phyloP scores from a whole-genome alignment of 2,329 filamentous ascomycete genomes.

The Zymoseptoria tritici region DNA sequence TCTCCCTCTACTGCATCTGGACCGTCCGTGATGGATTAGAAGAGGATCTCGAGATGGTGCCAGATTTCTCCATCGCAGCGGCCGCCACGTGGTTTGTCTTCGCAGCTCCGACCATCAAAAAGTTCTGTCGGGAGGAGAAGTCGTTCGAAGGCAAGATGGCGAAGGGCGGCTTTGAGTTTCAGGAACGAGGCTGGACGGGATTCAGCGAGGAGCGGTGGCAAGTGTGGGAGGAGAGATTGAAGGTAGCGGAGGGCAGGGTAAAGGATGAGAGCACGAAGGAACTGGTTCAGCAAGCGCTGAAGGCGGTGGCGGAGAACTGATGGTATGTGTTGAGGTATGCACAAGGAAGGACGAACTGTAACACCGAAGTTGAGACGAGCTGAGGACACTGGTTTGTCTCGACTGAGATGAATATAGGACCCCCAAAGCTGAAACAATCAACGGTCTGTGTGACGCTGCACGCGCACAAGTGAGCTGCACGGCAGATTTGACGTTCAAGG shows the following conservation, averaged over 20 bases:
- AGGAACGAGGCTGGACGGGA: constrained; percentile 22
- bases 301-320: constrained; percentile 5
- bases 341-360: background rate
- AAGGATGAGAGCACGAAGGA: constrained; percentile 10
- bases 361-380: background rate
- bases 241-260: constrained; percentile 5
- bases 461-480: background rate
- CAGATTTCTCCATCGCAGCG: constrained; percentile 19
- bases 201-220: constrained; percentile 24
- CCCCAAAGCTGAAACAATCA: too few species aligned
- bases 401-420: background rate
- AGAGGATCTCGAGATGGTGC: constrained; percentile 14
- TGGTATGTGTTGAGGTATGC: background rate
- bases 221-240: constrained; percentile 19
- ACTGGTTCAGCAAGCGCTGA: constrained; percentile 14
- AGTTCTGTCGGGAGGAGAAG: constrained; percentile 18
- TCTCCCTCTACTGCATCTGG: constrained; percentile 27
- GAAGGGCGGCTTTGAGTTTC: constrained; percentile 19
- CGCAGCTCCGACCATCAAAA: constrained; percentile 19
- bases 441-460: background rate
- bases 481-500: background rate
- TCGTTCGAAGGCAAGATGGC: constrained; percentile 26
- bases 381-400: background rate
- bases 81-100: constrained; percentile 26
- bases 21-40: constrained; percentile 25